Conservation (phyloP, 177 flowering plant genomes). For the Vitis hybrid region DNA sequence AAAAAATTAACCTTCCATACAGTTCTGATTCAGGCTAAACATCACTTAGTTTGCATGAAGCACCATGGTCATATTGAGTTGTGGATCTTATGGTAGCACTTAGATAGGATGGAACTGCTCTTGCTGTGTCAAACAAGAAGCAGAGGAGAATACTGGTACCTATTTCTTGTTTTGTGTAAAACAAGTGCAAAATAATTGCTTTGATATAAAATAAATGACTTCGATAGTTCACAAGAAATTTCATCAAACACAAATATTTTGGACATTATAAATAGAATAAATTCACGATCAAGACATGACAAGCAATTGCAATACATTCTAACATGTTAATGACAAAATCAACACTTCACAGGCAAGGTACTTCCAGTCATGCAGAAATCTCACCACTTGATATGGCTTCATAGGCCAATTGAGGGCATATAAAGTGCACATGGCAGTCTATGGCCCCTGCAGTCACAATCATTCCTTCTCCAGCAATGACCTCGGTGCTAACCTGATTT, state of each 20-base stretch:
- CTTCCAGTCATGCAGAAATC: constrained; percentile 19
- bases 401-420: constrained; percentile 84
- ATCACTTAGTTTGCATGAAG: too few species aligned
- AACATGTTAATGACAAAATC: too few species aligned
- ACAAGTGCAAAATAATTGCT: too few species aligned
- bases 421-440: constrained; percentile 97
- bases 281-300: background rate
- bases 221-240: too few species aligned
- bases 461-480: constrained; percentile 90
- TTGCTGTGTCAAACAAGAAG: too few species aligned
- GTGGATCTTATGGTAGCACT: too few species aligned
- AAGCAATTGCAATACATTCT: background rate
- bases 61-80: too few species aligned
- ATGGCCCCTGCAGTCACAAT: constrained; percentile 95
- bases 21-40: background rate
- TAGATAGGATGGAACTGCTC: too few species aligned
- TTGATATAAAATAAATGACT: too few species aligned
- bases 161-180: too few species aligned
- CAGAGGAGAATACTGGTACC: too few species aligned
- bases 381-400: constrained; percentile 95
- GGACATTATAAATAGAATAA: background rate
- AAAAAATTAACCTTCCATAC: background rate
- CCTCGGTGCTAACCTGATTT: constrained; percentile 83
- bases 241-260: too few species aligned
- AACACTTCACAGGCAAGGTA: background rate